Base-by-base conservation (phyloP, 768 basidiomycete species). In the Leucogyrophana mollusca region DNA sequence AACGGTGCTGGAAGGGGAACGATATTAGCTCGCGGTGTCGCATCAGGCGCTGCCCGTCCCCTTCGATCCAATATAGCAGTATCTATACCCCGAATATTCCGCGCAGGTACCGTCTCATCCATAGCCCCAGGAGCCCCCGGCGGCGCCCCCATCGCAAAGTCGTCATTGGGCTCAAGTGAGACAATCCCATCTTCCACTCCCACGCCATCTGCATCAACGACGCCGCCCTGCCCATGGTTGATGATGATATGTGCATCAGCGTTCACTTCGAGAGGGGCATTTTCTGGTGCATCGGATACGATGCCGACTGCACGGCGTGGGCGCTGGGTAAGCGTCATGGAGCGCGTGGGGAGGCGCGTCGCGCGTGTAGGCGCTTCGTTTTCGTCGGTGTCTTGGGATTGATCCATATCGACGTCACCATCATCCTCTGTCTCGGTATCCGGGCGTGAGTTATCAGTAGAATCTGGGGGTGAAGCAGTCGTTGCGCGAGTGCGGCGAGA, bases 51-150 rank as follows among this genome's bases (percentile, higher is more conserved):
- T 5, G 67, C 73, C 38, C 68, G 69, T 6, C 62, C 54, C 38
- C 56, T 68, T 47, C 64, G 54, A 25, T 61, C 65, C 45, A 65
- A 53, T 3, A 55, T 44, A 37, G 63, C 56, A 37, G 54, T 45
- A 34, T 58, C 51, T 56, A 57, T 43, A 21, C 56, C 65, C 22
- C 58, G 59, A 40, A 67, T 30, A 42, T 61, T 57, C 52, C 64
- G 53, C 9, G 30, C 42, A 4, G 56, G 60, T 1, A 39, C 42
- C 2, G 58, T 59, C 30, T 61, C 61, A n/a, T 68, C 61, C 59
- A 87, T 80, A 0, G 90, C 90, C 40, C 90, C 90, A 1, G 90
- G 90, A n/a, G 91, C 90, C 32, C 90, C 90, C 8, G 91, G 91
- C 2, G 90, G 90, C 0, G 90, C 90, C 38, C 90, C 90, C 84